Evolutionary conservation across 345 rosid genomes (phyloP), one percentile per base, ranked within the genome.

Genomic region (Murraya koenigii): DNA sequence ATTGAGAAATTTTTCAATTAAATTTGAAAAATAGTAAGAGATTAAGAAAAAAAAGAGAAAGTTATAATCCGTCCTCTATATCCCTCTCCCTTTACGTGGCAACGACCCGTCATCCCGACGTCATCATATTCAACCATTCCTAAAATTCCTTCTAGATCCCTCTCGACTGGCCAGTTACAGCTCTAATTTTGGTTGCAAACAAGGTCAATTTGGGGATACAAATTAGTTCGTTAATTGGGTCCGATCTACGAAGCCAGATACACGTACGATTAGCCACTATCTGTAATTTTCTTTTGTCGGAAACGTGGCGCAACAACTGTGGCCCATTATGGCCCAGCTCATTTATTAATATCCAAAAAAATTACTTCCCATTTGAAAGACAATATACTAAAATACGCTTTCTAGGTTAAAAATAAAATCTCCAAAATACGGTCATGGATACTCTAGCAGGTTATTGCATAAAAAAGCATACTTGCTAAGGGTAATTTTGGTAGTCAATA

Each of bases 261-360:
- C 41, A 62, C 17, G 77, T 41, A 74, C 47, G 56, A 10, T 11
- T 49, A 49, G 49, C 74, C 32, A 60, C 54, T 1, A 20, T 19
- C 72, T 56, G 60, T 25, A 54, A 26, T 54, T 30, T n/a, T n/a
- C n/a, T n/a, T n/a, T 7, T 69, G 79, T 69, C 82, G 77, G 74
- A 76, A 38, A 78, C 77, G 78, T 71, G 82, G 81, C 74, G 33
- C 20, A 19, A 1, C 35, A 4, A 1, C 38, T 66, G 22, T 68
- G 56, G 22, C 6, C 65, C 44, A 52, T 30, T 44, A 2, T 6
- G 17, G 59, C 8, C 59, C 25, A 20, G 28, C 77, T 2, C 59
- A 75, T 63, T 75, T 32, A 63, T 75, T 22, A 47, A 63, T 75
- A 22, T 65, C 36, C 54, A 39, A 65, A 49, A 65, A 13, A 44